Evolutionary conservation across 179 eudicot genomes (phyloP).

Genomic region (Patellifolia procumbens): DNA sequence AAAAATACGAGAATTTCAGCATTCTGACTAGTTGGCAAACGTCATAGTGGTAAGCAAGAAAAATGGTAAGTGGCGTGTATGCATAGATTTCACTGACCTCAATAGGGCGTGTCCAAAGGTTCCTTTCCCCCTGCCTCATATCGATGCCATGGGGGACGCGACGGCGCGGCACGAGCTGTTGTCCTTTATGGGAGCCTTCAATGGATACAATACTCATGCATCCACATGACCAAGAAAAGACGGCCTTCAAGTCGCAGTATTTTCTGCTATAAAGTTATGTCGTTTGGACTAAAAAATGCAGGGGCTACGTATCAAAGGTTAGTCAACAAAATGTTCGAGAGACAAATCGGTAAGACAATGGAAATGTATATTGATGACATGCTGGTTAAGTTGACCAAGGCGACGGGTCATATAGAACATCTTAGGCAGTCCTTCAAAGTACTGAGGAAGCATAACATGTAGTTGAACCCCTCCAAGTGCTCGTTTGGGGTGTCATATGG

Average conservation of each 20-base stretch:
- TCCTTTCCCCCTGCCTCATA: background rate
- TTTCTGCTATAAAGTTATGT: conserved; percentile 5
- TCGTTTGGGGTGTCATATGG: conserved; percentile 6
- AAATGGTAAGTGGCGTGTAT: conserved; percentile 28
- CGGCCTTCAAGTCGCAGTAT: background rate
- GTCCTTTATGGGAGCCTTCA: background rate
- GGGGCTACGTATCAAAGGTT: background rate
- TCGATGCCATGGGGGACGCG: conserved; percentile 4
- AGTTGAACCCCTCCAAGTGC: background rate
- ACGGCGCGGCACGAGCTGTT: background rate
- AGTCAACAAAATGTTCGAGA: conserved; percentile 13
- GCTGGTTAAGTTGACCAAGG: conserved; percentile 1
- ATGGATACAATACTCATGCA: background rate
- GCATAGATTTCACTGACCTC: conserved; percentile 16
- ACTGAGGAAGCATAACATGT: background rate
- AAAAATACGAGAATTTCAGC: background rate
- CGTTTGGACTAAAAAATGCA: conserved; percentile 13
- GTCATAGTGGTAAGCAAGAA: conserved; percentile 16
- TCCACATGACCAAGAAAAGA: background rate
- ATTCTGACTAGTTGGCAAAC: background rate
- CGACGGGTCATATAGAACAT: background rate
- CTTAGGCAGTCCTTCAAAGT: background rate
- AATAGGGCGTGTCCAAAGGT: conserved; percentile 9
- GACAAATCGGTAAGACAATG: background rate
- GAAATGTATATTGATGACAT: conserved; percentile 2